A percentile compares a stretch with the other conserved stretches of the same genome.
Evolutionary conservation across 2,329 filamentous ascomycete genomes (phyloP).

Genomic region (Sodiomyces alkalinus): DNA sequence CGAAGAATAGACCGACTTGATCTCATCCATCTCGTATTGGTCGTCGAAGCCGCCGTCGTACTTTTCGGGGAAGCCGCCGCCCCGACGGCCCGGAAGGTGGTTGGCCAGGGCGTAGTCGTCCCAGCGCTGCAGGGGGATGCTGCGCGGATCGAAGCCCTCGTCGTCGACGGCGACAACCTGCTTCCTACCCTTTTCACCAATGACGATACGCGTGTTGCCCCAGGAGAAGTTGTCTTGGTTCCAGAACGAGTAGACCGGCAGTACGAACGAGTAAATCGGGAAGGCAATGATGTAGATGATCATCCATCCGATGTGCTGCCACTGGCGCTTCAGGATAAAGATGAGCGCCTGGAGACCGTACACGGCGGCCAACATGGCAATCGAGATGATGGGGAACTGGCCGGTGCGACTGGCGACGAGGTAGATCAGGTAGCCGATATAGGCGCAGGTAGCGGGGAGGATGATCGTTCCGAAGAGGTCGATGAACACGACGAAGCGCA

Average conservation of each 20-base stretch:
- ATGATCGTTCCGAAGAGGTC: slow-evolving; percentile 89
- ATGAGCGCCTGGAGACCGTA: slow-evolving; percentile 94
- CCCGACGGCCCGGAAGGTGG: slow-evolving; percentile 80
- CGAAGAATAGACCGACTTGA: slow-evolving; percentile 90
- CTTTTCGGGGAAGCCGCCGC: slow-evolving; percentile 52
- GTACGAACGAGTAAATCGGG: slow-evolving; percentile 80
- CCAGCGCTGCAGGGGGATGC: slow-evolving; percentile 90
- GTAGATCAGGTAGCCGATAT: slow-evolving; percentile 82
- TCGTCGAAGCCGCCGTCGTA: slow-evolving; percentile 51
- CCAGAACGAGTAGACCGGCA: slow-evolving; percentile 98
- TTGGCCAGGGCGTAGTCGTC: slow-evolving; percentile 86
- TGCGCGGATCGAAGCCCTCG: slow-evolving; percentile 78
- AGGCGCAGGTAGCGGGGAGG: slow-evolving; percentile 75
- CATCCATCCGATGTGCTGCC: slow-evolving; percentile 99
- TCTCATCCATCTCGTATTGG: slow-evolving; percentile 93
- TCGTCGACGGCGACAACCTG: slow-evolving; percentile 76
- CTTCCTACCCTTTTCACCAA: slow-evolving; percentile 85
- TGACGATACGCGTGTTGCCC: slow-evolving; percentile 96
- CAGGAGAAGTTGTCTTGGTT: slow-evolving; percentile 98
- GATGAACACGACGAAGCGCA: slow-evolving; percentile 92
- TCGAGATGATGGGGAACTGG: slow-evolving; percentile 71
- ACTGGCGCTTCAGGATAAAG: slow-evolving; percentile 92
- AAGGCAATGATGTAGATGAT: slow-evolving; percentile 95
- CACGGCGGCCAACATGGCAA: slow-evolving; percentile 77
- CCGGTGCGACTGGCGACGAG: slow-evolving; percentile 51